Conservation (phyloP, 306 rosid species). For the Pueraria montana region DNA sequence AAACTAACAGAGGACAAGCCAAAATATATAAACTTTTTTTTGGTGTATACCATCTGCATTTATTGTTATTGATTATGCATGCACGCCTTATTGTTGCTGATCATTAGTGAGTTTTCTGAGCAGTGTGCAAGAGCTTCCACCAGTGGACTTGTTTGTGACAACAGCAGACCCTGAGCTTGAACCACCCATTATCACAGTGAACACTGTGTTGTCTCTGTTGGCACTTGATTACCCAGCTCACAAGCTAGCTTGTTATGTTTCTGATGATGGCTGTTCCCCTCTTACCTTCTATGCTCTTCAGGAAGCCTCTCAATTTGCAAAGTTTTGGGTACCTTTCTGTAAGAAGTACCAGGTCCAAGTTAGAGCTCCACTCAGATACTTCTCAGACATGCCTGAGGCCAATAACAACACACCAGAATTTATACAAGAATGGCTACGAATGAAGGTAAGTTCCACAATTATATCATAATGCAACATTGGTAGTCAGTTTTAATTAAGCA, state of each 20-base stretch:
- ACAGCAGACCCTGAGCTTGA: slow-evolving; percentile 70
- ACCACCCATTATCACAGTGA: slow-evolving; percentile 71
- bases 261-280: slow-evolving; percentile 77
- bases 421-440: slow-evolving; percentile 53
- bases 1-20: too few species aligned
- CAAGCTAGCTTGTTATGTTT: slow-evolving; percentile 81
- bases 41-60: background rate
- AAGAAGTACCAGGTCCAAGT: slow-evolving; percentile 58
- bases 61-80: background rate
- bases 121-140: slow-evolving; percentile 65
- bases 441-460: slow-evolving; percentile 60
- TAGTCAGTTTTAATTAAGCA: too few species aligned
- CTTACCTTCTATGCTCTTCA: slow-evolving; percentile 65
- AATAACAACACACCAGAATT: slow-evolving; percentile 29
- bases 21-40: too few species aligned
- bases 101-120: background rate
- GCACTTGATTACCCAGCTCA: slow-evolving; percentile 77
- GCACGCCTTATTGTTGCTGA: background rate
- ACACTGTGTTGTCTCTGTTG: slow-evolving; percentile 72
- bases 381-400: background rate
- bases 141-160: slow-evolving; percentile 73
- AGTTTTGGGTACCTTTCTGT: slow-evolving; percentile 75
- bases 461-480: background rate
- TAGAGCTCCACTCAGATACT: slow-evolving; percentile 74
- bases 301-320: slow-evolving; percentile 67